Percentiles rank a stretch among this genome's conserved stretches.
These are phyloP conservation scores for Stagonosporopsis chrysanthemi DNA, from an alignment of 2,329 filamentous ascomycete genomes.

Conservation along the genomic window DNA sequence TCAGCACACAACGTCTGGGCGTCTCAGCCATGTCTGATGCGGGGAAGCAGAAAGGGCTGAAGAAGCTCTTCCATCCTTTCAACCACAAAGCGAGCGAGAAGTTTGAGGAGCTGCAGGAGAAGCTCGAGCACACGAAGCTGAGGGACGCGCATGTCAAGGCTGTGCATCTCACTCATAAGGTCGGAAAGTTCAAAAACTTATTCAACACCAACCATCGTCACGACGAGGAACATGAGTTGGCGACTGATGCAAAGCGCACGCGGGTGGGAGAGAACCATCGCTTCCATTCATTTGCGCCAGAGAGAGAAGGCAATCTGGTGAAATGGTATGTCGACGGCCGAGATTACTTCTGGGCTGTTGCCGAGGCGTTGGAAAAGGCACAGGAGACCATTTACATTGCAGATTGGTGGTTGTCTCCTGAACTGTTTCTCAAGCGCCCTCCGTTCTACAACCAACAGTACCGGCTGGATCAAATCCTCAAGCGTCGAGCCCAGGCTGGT, in stretches of 20 bases:
- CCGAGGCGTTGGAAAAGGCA: constrained; percentile 85
- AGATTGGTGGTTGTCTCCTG: constrained; percentile 96
- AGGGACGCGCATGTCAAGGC: constrained; percentile 61
- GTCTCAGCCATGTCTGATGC: constrained; percentile 31
- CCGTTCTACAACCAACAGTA: constrained; percentile 84
- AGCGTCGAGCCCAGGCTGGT: constrained; percentile 86
- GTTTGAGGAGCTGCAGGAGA: constrained; percentile 50
- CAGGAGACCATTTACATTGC: constrained; percentile 94
- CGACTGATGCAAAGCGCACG: constrained; percentile 80
- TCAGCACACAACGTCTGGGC: constrained; percentile 17
- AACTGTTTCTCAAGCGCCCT: constrained; percentile 84
- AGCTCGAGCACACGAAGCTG: constrained; percentile 57
- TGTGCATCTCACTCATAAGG: constrained; percentile 66
- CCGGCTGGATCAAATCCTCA: constrained; percentile 85
- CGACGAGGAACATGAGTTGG: constrained; percentile 89
- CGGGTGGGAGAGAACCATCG: constrained; percentile 76
- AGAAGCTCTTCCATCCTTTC: constrained; percentile 51
- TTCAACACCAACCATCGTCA: constrained; percentile 91
- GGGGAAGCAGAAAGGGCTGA: constrained; percentile 41
- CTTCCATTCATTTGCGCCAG: constrained; percentile 89
- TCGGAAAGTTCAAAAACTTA: constrained; percentile 70
- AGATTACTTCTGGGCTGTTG: constrained; percentile 95
- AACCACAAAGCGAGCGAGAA: constrained; percentile 38
- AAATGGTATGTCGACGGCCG: constrained; percentile 98
- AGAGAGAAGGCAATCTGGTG: constrained; percentile 81